A percentile compares a stretch with the other conserved stretches of the same genome.
Conservation (phyloP, 257 asterid genomes). For the Fraxinus pennsylvanica region DNA sequence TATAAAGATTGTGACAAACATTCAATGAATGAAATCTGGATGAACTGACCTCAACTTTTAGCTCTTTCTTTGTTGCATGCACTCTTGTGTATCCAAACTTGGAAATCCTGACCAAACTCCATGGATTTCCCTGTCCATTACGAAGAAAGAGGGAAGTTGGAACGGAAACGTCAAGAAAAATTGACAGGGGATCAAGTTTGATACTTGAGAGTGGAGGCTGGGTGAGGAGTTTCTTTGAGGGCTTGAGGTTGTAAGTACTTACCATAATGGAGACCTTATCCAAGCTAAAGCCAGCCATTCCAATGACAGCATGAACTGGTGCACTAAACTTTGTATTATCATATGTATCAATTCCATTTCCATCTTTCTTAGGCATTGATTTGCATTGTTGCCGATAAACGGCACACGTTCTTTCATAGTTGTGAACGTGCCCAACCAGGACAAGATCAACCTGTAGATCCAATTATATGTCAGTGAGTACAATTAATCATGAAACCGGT, state of each 20-base stretch:
- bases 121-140: constrained; percentile 45
- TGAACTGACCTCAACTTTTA: constrained; percentile 57
- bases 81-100: constrained; percentile 63
- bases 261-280: constrained; percentile 59
- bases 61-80: constrained; percentile 51
- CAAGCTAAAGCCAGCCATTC: constrained; percentile 86
- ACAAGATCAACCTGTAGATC: constrained; percentile 64
- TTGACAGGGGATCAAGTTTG: neutral
- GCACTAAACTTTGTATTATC: constrained; percentile 59
- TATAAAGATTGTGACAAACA: neutral
- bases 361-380: constrained; percentile 61
- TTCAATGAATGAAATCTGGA: neutral
- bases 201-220: neutral
- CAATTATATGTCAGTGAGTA: neutral
- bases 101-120: constrained; percentile 65
- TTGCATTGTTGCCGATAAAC: constrained; percentile 59
- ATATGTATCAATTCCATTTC: constrained; percentile 55
- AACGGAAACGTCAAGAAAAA: neutral
- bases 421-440: constrained; percentile 86
- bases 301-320: constrained; percentile 77
- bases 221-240: neutral
- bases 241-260: constrained; percentile 15
- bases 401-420: constrained; percentile 83
- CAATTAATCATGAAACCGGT: neutral
- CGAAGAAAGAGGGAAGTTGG: neutral